phyloP scores from a whole-genome alignment of 164 flowering plant genomes.

The Nelumbo lutea region DNA sequence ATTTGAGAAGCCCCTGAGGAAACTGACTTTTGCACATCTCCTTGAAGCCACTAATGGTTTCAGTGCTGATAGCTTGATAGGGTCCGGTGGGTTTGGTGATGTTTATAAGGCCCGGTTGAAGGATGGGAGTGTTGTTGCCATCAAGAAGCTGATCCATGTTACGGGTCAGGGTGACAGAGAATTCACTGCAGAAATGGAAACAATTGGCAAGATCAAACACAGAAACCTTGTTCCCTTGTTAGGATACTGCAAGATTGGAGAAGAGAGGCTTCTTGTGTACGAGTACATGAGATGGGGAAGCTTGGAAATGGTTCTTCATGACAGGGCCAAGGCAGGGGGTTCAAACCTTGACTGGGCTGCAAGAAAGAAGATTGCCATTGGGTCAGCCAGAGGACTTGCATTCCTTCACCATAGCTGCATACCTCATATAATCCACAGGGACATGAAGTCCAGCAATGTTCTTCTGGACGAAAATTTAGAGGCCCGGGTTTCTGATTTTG shows the following conservation, averaged over 20 bases:
- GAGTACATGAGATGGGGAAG: slow-evolving; percentile 92
- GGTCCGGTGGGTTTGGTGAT: slow-evolving; percentile 88
- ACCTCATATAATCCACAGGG: slow-evolving; percentile 88
- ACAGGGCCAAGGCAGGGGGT: slow-evolving; percentile 33
- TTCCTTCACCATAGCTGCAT: slow-evolving; percentile 95
- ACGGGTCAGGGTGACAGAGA: slow-evolving; percentile 85
- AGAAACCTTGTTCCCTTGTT: slow-evolving; percentile 68
- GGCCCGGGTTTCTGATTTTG: slow-evolving; percentile 92
- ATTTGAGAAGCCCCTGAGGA: slow-evolving; percentile 82
- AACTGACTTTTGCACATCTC: slow-evolving; percentile 79
- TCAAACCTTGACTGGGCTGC: slow-evolving; percentile 58
- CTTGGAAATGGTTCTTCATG: slow-evolving; percentile 77
- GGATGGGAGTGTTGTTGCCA: slow-evolving; percentile 79
- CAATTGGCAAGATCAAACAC: slow-evolving; percentile 81
- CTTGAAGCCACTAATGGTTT: slow-evolving; percentile 91
- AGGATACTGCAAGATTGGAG: slow-evolving; percentile 79
- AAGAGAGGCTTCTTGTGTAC: slow-evolving; percentile 75
- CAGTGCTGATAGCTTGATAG: slow-evolving; percentile 68
- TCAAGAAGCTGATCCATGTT: slow-evolving; percentile 74
- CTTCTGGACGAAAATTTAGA: slow-evolving; percentile 71
- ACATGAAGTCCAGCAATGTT: slow-evolving; percentile 84
- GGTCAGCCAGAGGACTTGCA: slow-evolving; percentile 90
- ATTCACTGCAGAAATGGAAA: slow-evolving; percentile 87
- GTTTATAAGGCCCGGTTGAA: slow-evolving; percentile 78
- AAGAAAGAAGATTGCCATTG: slow-evolving; percentile 74